These are phyloP conservation scores for Borealophlyctis nickersoniae DNA, from an alignment of 192 early-diverging fungal species.

Conservation along the genomic window DNA sequence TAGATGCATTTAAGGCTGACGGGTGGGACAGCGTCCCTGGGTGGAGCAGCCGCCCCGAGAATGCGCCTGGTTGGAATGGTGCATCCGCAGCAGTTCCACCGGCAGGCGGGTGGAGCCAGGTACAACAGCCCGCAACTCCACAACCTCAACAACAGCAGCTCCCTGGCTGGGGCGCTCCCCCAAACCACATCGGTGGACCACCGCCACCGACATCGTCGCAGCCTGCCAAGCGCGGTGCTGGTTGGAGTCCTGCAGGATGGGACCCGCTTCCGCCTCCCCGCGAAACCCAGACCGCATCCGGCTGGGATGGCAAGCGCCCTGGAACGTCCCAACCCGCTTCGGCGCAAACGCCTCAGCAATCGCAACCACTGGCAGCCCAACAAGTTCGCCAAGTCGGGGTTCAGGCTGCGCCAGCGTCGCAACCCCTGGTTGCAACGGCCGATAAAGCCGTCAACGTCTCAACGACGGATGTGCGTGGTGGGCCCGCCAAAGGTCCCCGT, in stretches of 20 bases:
- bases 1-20: constrained; percentile 2
- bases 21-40: constrained; percentile 21
- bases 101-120: background rate
- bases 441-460: too few species aligned
- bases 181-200: background rate
- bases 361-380: background rate
- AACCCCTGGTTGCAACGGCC: too few species aligned
- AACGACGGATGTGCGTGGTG: too few species aligned
- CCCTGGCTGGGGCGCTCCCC: constrained; percentile 2
- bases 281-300: background rate
- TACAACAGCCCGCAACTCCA: background rate
- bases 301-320: constrained; percentile 11
- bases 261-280: constrained; percentile 17
- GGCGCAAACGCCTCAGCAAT: background rate
- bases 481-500: too few species aligned
- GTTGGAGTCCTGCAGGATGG: constrained; percentile 25
- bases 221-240: constrained; percentile 3
- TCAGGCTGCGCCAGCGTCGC: too few species aligned
- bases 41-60: constrained; percentile 12
- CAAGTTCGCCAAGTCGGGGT: too few species aligned
- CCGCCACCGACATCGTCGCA: background rate
- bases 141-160: constrained; percentile 2
- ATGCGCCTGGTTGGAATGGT: constrained; percentile 7
- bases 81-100: background rate
- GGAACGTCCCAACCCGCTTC: constrained; percentile 1